Base-by-base conservation (phyloP, 2,329 filamentous ascomycete species). In the Verticillium isaacii region DNA sequence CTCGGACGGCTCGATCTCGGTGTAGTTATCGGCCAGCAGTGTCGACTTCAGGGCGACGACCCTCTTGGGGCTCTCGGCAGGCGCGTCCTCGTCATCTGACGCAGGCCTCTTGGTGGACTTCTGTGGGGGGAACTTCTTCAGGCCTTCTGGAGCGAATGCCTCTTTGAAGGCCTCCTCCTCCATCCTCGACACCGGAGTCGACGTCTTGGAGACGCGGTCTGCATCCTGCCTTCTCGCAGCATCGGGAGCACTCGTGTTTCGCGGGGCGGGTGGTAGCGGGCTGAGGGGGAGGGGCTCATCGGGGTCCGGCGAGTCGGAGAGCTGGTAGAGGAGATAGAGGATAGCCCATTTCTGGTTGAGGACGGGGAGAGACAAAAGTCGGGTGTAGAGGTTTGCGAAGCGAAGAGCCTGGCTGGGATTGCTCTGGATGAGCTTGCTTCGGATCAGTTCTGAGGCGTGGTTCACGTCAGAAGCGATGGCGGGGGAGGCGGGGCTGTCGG, bases 321-420 rank as follows among this genome's bases (percentile, higher is more conserved):
- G 84, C 69, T 92, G 88, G 73, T 95, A 90, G 52, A 99, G 85
- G 52, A 99, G 87, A 73, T 96, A 96, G 23, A 99, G 82, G 66
- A 99, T 97, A 3, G 91, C 92, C 93, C 93, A 98, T 83, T 99
- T 99, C 75, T 97, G 91, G 70, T 91, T 90, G 55, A 99, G 83
- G 6, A 98, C 93, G 0, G 93, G 93, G 66, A 97, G 87, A n/a
- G 92, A 91, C 32, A 97, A 82, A 19, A 99, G 84, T 61, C 92
- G 86, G 37, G 92, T 92, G 76, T 97, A 97, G 32, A 99, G 84
- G 71, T 97, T 96, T 29, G 92, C 90, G 76, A 97, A 97, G 64
- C 89, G 86, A 23, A 94, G 82, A 3, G 93, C 92, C 75, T 93
- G 90, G 66, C 85, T 90, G 56, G 85, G 85, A 70, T 92, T 91